phyloP scores from a whole-genome alignment of 169 alveolate species.

The Toxoplasma gondii region DNA sequence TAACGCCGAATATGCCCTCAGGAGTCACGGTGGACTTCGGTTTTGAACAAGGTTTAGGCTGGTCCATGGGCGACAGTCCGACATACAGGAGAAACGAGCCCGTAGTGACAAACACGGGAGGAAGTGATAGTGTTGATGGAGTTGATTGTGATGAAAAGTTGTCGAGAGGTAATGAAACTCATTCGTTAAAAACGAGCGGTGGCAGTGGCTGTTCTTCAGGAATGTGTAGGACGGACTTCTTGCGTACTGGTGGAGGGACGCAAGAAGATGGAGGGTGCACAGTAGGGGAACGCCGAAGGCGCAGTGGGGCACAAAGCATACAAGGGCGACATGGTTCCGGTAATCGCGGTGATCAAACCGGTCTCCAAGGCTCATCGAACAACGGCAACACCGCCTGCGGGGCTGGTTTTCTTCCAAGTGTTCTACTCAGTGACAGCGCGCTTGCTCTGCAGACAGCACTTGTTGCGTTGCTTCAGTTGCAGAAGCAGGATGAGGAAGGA shows the following conservation, averaged over 20 bases:
- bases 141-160: not conserved
- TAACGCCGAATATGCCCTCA: not conserved
- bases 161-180: not conserved
- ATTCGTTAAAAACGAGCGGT: not conserved
- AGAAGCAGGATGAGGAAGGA: constrained; percentile 40
- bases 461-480: constrained; percentile 45
- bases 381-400: not conserved
- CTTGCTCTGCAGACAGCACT: constrained; percentile 48
- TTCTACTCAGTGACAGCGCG: not conserved
- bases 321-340: not conserved
- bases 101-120: not conserved
- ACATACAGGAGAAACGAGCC: not conserved
- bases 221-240: not conserved
- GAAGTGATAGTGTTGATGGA: not conserved
- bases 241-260: not conserved
- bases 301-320: not conserved
- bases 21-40: not conserved
- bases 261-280: not conserved
- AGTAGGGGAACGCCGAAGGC: not conserved
- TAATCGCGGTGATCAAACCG: not conserved
- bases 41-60: not conserved
- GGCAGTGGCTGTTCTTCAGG: not conserved
- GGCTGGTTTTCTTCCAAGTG: constrained; percentile 2
- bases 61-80: not conserved
- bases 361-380: not conserved